Conservation (phyloP, 805 yeast genomes). For the Candida jianshihensis region DNA sequence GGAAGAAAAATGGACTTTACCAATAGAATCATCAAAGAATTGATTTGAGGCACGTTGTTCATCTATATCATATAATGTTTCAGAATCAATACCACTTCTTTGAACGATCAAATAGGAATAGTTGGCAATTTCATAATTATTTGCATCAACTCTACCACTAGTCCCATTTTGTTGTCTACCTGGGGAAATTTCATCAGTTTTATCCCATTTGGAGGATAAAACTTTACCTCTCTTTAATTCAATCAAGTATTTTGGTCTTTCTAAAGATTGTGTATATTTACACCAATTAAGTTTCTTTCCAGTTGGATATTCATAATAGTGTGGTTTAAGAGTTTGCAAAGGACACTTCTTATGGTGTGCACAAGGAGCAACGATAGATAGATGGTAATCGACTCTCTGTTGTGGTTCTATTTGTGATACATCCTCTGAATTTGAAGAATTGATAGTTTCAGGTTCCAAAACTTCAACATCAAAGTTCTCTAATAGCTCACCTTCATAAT, state of each 20-base stretch:
- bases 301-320: conserved; percentile 45
- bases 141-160: conserved; percentile 72
- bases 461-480: conserved; percentile 29
- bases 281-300: conserved; percentile 69
- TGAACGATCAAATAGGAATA: conserved; percentile 70
- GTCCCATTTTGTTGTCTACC: conserved; percentile 45
- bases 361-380: conserved; percentile 82
- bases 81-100: conserved; percentile 41
- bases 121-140: conserved; percentile 62
- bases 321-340: conserved; percentile 70
- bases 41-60: conserved; percentile 27
- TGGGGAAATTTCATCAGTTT: conserved; percentile 32
- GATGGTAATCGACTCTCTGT: conserved; percentile 31
- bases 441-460: conserved; percentile 13
- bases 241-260: conserved; percentile 71
- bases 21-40: conserved; percentile 22
- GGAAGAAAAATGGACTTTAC: conserved; percentile 20
- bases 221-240: conserved; percentile 81
- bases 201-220: conserved; percentile 65
- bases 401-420: too few species aligned
- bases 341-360: conserved; percentile 86
- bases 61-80: conserved; percentile 35
- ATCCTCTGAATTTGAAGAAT: too few species aligned
- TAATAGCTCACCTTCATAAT: conserved; percentile 17
- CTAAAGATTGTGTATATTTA: conserved; percentile 60